phyloP scores from a whole-genome alignment of 140 eudicot genomes.

The Ambrosia hybrid region DNA sequence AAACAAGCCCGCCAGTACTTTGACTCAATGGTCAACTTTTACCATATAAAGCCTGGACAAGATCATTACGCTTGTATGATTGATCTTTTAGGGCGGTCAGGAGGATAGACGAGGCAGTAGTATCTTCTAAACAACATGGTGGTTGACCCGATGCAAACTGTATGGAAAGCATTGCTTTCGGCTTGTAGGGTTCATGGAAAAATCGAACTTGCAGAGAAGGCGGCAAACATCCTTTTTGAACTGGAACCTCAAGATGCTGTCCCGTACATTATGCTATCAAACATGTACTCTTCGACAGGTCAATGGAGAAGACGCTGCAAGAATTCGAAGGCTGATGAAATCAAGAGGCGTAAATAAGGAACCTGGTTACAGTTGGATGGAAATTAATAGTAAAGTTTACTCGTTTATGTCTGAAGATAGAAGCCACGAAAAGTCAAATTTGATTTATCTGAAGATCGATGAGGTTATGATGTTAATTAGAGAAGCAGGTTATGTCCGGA shows the following conservation, averaged over 20 bases:
- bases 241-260: constrained; percentile 69
- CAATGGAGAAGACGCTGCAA: constrained; percentile 75
- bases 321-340: constrained; percentile 58
- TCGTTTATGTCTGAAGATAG: constrained; percentile 79
- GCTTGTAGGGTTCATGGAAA: constrained; percentile 72
- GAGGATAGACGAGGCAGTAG: constrained; percentile 65
- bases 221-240: constrained; percentile 62
- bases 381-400: constrained; percentile 65
- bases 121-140: no score
- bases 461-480: constrained; percentile 57
- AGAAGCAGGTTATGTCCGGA: constrained; percentile 77
- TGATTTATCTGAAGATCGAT: constrained; percentile 58
- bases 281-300: constrained; percentile 68
- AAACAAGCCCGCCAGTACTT: constrained; percentile 64
- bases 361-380: constrained; percentile 85
- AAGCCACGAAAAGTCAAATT: constrained; percentile 42
- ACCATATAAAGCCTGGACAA: constrained; percentile 64
- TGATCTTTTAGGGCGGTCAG: constrained; percentile 81
- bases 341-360: constrained; percentile 58
- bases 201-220: constrained; percentile 67
- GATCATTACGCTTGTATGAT: constrained; percentile 93
- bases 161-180: constrained; percentile 82
- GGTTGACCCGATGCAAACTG: constrained; percentile 63
- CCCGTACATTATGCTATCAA: constrained; percentile 75
- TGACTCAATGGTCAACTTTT: constrained; percentile 50